These are phyloP conservation scores for Penicillium paxilli DNA, from an alignment of 495 filamentous ascomycete species.

Conservation along the genomic window DNA sequence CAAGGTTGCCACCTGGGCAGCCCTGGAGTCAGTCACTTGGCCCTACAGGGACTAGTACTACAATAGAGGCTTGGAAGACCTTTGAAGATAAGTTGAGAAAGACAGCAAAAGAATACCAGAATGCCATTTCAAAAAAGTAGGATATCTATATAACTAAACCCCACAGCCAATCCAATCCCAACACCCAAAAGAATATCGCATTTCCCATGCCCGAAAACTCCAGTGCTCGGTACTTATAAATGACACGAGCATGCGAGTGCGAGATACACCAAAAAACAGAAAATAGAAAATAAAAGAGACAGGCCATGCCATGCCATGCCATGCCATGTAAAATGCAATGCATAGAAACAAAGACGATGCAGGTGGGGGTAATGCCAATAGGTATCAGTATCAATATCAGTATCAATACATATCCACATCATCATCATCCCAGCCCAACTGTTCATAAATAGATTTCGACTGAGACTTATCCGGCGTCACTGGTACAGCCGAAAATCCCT, in stretches of 20 bases:
- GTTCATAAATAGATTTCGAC: constrained; percentile 62
- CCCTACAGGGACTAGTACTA: no score
- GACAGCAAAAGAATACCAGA: background rate
- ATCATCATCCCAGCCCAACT: constrained; percentile 77
- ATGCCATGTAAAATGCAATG: constrained; percentile 6
- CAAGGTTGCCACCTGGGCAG: no score
- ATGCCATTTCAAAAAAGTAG: background rate
- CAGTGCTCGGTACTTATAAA: no score
- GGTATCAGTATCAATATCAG: no score
- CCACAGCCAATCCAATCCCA: background rate
- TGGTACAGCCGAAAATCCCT: constrained; percentile 25
- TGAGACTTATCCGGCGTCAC: constrained; percentile 45
- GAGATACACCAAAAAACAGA: no score
- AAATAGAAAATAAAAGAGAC: no score
- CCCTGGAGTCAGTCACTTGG: no score
- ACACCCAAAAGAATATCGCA: background rate
- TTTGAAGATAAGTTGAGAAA: no score
- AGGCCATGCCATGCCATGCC: background rate
- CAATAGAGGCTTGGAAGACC: no score
- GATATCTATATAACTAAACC: background rate
- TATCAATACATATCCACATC: constrained; percentile 42
- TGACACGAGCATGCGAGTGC: no score
- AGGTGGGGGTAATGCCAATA: background rate
- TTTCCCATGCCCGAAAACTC: no score
- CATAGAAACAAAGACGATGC: background rate